Evolutionary conservation across 1,284 basidiomycete genomes (phyloP).

Genomic region (Malassezia furfur): DNA sequence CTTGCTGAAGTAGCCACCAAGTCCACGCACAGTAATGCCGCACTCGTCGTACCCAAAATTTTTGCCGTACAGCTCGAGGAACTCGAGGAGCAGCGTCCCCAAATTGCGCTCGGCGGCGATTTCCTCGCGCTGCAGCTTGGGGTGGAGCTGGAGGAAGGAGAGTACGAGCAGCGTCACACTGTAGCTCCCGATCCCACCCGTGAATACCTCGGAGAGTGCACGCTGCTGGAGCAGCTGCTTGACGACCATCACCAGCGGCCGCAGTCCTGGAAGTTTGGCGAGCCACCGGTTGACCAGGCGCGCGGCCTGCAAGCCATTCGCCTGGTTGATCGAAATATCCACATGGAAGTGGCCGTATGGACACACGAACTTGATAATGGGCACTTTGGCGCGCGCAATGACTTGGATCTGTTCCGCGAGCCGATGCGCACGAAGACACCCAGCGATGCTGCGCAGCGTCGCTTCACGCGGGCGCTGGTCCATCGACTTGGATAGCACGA

Average conservation of each 20-base stretch:
- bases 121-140: conserved; percentile 77
- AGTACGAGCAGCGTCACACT: conserved; percentile 85
- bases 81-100: conserved; percentile 84
- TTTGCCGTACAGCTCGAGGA: conserved; percentile 87
- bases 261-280: conserved; percentile 63
- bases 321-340: conserved; percentile 47
- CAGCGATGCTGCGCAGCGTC: conserved; percentile 50
- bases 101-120: conserved; percentile 79
- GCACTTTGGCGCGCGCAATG: conserved; percentile 80
- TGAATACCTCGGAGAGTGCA: conserved; percentile 92
- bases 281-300: conserved; percentile 74
- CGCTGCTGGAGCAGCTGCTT: conserved; percentile 84
- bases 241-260: conserved; percentile 60
- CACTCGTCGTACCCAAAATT: conserved; percentile 62
- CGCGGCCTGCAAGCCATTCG: conserved; percentile 70
- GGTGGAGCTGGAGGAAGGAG: conserved; percentile 92
- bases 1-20: conserved; percentile 66
- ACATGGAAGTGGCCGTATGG: conserved; percentile 53
- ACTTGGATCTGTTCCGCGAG: conserved; percentile 60
- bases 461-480: conserved; percentile 45
- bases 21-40: conserved; percentile 67
- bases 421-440: conserved; percentile 51
- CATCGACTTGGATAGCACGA: conserved; percentile 51
- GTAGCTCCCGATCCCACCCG: conserved; percentile 87
- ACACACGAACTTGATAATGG: conserved; percentile 85